Conservation (phyloP, 495 filamentous ascomycete genomes). For the Staphylotrichum longicolle region DNA sequence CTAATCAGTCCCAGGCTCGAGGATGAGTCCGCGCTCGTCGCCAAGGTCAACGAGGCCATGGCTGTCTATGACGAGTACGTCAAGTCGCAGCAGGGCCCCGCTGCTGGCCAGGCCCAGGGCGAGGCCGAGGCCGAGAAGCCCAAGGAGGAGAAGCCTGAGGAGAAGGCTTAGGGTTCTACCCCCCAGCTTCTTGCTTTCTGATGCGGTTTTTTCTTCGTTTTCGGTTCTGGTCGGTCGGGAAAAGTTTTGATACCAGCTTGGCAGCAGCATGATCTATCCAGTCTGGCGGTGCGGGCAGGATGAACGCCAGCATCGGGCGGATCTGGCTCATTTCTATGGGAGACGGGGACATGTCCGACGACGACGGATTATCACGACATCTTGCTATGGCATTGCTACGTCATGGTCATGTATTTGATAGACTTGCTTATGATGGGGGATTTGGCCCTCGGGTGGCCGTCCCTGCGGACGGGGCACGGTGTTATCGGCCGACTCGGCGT, state of each 20-base stretch:
- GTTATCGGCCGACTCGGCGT: conserved; percentile 31
- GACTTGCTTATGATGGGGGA: conserved; percentile 28
- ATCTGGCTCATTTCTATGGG: conserved; percentile 27
- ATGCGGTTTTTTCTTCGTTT: conserved; percentile 18
- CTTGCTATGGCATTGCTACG: conserved; percentile 34
- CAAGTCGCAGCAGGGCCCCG: conserved; percentile 62
- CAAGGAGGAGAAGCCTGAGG: conserved; percentile 59
- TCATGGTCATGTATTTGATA: conserved; percentile 36
- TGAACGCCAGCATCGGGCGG: conserved; percentile 23
- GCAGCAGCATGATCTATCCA: conserved; percentile 42
- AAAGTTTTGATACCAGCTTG: conserved; percentile 51
- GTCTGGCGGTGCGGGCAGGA: conserved; percentile 21
- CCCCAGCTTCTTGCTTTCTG: conserved; percentile 22
- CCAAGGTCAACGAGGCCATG: conserved; percentile 96
- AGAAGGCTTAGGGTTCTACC: conserved; percentile 47
- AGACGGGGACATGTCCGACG: conserved; percentile 24
- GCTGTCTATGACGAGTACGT: conserved; percentile 97
- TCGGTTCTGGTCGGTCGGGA: conserved; percentile 42
- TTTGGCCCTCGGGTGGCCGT: conserved; percentile 28
- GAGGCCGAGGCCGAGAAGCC: conserved; percentile 42
- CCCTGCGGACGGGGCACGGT: conserved; percentile 26
- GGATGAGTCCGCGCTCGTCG: conserved; percentile 82
- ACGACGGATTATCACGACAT: conserved; percentile 31
- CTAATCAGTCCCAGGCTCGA: conserved; percentile 63
- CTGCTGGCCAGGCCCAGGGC: conserved; percentile 26